Conservation (phyloP, 371 early-diverging fungal genomes). For the Basidiobolus meristosporus region DNA sequence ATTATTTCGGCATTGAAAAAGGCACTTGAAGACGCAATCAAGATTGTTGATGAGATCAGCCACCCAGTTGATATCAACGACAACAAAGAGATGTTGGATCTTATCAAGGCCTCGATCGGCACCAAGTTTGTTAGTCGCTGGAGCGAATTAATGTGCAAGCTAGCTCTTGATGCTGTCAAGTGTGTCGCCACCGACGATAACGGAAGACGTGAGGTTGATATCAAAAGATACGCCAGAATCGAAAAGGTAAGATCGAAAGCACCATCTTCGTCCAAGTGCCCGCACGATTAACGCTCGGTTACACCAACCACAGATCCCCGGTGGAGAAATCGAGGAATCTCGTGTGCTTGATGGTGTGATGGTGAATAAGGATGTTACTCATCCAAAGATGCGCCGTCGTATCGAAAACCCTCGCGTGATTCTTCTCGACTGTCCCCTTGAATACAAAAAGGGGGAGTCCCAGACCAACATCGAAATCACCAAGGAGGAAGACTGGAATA, state of each 20-base stretch:
- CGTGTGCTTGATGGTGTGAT: constrained; percentile 97
- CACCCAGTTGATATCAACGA: constrained; percentile 65
- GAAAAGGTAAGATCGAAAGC: constrained; percentile 82
- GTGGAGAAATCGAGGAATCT: constrained; percentile 92
- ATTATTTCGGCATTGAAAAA: constrained; percentile 86
- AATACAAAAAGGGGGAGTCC: constrained; percentile 99
- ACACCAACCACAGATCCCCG: constrained; percentile 56
- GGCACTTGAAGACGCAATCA: constrained; percentile 82
- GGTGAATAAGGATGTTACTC: constrained; percentile 99
- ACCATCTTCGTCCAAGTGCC: no score
- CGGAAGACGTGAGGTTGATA: constrained; percentile 72
- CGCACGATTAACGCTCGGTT: no score
- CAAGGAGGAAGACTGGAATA: constrained; percentile 91
- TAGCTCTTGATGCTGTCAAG: constrained; percentile 93
- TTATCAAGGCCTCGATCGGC: constrained; percentile 85
- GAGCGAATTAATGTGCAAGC: constrained; percentile 91
- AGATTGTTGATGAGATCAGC: constrained; percentile 68
- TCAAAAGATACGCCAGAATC: constrained; percentile 94
- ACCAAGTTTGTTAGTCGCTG: constrained; percentile 95
- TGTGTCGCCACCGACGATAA: constrained; percentile 62
- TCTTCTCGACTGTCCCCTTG: constrained; percentile 97
- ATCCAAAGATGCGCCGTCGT: constrained; percentile 97
- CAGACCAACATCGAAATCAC: constrained; percentile 98
- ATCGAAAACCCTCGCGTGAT: constrained; percentile 98
- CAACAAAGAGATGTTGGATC: constrained; percentile 68